Evolutionary conservation across 192 early-diverging fungal species (phyloP), one percentile per base, ranked within the genome.

Genomic region (Podila horticola): DNA sequence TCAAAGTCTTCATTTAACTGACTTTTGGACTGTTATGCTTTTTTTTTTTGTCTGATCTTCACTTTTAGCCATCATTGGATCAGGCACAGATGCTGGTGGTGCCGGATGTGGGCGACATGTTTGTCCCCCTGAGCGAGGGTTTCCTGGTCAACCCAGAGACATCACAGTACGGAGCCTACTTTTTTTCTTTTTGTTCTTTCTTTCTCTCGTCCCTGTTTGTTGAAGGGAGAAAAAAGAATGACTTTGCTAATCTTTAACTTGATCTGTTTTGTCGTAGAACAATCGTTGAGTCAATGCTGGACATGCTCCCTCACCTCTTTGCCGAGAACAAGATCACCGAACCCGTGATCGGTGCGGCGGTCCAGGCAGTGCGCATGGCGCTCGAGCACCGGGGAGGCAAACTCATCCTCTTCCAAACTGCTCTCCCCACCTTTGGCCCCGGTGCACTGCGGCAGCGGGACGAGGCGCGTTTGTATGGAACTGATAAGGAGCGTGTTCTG

Each of bases 1-100:
- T 17, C 4, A 50, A 5, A 8, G 5, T 5, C 6, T 60, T 24
- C 34, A 64, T 17, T 45, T 66, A 19, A 26, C 22, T 38, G 31
- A 33, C 31, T 34, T 5, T 20, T n/a, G 1, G 11, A 15, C 5
- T 31, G 12, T 28, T 24, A 66, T 52, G 26, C 41, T 45, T 22
- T n/a, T 69, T 4, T 60, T 12, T 2, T 71, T 22, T 45, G 41
- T 45, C 41, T 3, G 3, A 8, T 8, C 41, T 17, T 45, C 29
- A 20, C 29, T 34, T 61, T 9, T 83, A 94, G 91, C 60, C 95
- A 5, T 74, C 65, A 41, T 87, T 98, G 34, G 97, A 97, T 45
- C 94, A 96, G 71, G 89, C 94, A 7, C 94, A 95, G 79, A 96
- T 98, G 96, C 88, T 99, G 88, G 93, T 98, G 33, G 96, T 98